These are phyloP conservation scores for Hyaloscypha hepaticicola DNA, from an alignment of 495 filamentous ascomycete genomes.

Conservation along the genomic window DNA sequence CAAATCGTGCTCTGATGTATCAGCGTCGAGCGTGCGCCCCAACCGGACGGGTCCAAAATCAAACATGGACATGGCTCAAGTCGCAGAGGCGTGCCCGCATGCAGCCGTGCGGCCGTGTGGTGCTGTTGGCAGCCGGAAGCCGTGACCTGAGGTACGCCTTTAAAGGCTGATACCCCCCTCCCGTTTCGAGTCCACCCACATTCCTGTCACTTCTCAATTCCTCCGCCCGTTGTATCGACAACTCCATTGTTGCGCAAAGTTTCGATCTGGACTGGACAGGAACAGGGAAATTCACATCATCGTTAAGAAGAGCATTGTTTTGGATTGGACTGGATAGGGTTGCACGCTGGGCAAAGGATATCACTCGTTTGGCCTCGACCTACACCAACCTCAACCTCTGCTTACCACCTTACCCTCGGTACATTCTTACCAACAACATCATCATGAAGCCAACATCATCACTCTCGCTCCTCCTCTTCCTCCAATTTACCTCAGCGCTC, in stretches of 20 bases:
- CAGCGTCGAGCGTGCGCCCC: conserved; percentile 3
- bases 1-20: conserved; percentile 1
- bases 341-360: neutral
- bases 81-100: neutral
- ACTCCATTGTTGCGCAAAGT: neutral
- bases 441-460: conserved; percentile 29
- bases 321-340: too few species aligned
- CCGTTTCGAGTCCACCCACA: neutral
- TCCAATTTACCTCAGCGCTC: conserved; percentile 16
- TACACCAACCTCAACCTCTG: neutral
- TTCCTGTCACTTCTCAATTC: neutral
- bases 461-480: conserved; percentile 27
- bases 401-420: neutral
- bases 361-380: neutral
- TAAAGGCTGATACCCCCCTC: neutral
- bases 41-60: too few species aligned
- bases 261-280: neutral
- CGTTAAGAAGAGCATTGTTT: neutral
- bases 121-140: too few species aligned
- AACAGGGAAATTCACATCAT: neutral
- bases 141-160: too few species aligned
- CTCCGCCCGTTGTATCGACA: neutral
- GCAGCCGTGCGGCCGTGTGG: neutral
- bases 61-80: conserved; percentile 1
- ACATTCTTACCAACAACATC: conserved; percentile 1